These are phyloP conservation scores for Yarrowia sp. DNA, from an alignment of 805 yeast genomes.

Conservation along the genomic window DNA sequence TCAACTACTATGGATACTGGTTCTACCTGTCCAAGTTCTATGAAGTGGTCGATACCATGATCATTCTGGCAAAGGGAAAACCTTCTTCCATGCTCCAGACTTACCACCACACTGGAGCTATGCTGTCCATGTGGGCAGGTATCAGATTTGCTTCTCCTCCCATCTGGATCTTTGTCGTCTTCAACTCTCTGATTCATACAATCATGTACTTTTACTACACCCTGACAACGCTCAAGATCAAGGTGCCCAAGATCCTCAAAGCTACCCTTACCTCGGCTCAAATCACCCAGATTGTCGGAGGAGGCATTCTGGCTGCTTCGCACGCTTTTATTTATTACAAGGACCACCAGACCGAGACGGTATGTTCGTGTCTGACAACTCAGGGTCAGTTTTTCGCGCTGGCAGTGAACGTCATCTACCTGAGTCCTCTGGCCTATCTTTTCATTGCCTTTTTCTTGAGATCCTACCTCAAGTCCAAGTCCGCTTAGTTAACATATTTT, in stretches of 20 bases:
- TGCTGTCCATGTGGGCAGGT: conserved; percentile 81
- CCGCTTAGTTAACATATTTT: not conserved
- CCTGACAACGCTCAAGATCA: conserved; percentile 55
- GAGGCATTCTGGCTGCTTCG: conserved; percentile 64
- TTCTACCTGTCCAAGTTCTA: conserved; percentile 70
- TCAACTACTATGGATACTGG: conserved; percentile 60
- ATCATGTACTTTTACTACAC: conserved; percentile 72
- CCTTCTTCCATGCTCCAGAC: conserved; percentile 66
- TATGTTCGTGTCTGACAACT: conserved; percentile 52
- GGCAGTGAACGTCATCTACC: conserved; percentile 59
- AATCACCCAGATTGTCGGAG: conserved; percentile 64
- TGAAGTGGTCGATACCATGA: conserved; percentile 66
- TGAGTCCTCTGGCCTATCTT: conserved; percentile 64
- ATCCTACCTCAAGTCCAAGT: conserved; percentile 29
- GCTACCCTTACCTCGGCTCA: conserved; percentile 63
- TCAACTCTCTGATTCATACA: conserved; percentile 75
- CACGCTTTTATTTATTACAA: conserved; percentile 62
- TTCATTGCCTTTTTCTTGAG: conserved; percentile 66
- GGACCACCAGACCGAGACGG: conserved; percentile 47
- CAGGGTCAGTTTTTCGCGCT: conserved; percentile 64
- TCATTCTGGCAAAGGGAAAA: conserved; percentile 65
- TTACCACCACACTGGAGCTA: conserved; percentile 77
- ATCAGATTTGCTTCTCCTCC: conserved; percentile 68
- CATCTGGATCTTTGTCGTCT: conserved; percentile 75
- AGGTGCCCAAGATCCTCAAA: conserved; percentile 57